Evolutionary conservation across 495 filamentous ascomycete species (phyloP).

Genomic region (Penicillium ucsense): DNA sequence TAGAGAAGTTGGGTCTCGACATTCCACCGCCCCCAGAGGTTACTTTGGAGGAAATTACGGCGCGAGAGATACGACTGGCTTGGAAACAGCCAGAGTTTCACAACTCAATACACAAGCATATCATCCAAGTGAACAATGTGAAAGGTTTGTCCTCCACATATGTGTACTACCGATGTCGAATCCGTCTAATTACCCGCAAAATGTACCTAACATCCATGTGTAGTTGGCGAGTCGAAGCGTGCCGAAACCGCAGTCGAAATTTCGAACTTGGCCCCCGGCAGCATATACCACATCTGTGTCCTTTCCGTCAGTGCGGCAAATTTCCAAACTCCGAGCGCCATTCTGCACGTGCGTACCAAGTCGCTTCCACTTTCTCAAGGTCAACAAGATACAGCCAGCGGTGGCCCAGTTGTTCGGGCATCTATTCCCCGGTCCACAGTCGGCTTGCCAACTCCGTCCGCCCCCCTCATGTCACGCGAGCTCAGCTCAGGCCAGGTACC

Average conservation of each 20-base stretch:
- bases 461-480: slow-evolving; percentile 53
- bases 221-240: slow-evolving; percentile 78
- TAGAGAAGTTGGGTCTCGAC: slow-evolving; percentile 84
- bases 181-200: too few species aligned
- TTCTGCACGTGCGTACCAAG: slow-evolving; percentile 72
- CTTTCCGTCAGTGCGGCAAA: slow-evolving; percentile 81
- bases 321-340: slow-evolving; percentile 78
- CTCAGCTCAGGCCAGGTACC: slow-evolving; percentile 45
- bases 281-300: slow-evolving; percentile 86
- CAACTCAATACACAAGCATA: slow-evolving; percentile 72
- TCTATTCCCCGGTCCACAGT: slow-evolving; percentile 41
- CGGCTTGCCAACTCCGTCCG: slow-evolving; percentile 41
- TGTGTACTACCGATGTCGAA: too few species aligned
- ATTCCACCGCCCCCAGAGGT: slow-evolving; percentile 84
- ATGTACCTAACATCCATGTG: neutral
- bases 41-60: slow-evolving; percentile 79
- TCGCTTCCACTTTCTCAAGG: slow-evolving; percentile 42
- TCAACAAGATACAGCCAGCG: slow-evolving; percentile 39
- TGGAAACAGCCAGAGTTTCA: slow-evolving; percentile 76
- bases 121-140: slow-evolving; percentile 86
- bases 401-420: slow-evolving; percentile 31
- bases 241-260: slow-evolving; percentile 86
- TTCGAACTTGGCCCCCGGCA: slow-evolving; percentile 69
- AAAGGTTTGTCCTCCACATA: slow-evolving; percentile 47
- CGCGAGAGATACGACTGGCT: slow-evolving; percentile 80